Conservation (phyloP, 208 protist genomes). For the Acanthamoeba sp. region DNA sequence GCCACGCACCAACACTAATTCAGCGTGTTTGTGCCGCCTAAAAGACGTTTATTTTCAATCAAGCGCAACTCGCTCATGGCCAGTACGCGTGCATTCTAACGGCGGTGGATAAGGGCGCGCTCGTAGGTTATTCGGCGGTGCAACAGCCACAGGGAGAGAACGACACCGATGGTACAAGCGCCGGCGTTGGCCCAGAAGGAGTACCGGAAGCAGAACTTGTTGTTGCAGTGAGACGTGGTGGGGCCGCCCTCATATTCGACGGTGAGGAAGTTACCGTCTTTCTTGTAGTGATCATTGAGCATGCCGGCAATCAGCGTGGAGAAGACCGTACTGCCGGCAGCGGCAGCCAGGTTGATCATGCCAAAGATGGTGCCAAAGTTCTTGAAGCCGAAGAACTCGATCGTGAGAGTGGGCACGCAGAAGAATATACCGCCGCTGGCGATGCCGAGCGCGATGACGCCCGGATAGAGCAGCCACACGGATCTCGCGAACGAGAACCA, state of each 20-base stretch:
- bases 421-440: background rate
- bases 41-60: background rate
- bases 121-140: background rate
- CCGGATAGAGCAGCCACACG: slow-evolving; percentile 17
- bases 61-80: background rate
- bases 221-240: slow-evolving; percentile 33
- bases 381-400: slow-evolving; percentile 50
- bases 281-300: slow-evolving; percentile 31
- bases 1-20: too few species aligned
- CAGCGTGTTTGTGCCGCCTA: too few species aligned
- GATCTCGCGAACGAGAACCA: background rate
- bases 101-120: background rate
- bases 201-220: slow-evolving; percentile 3
- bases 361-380: slow-evolving; percentile 63
- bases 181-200: background rate
- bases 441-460: slow-evolving; percentile 1
- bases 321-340: slow-evolving; percentile 10
- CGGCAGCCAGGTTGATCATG: slow-evolving; percentile 14
- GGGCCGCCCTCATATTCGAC: background rate
- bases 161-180: background rate
- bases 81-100: background rate
- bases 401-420: slow-evolving; percentile 18
- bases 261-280: slow-evolving; percentile 6
- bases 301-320: slow-evolving; percentile 46
- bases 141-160: background rate